Base-by-base conservation (phyloP, 2,329 filamentous ascomycete genomes). In the Pseudogymnoascus sp. region DNA sequence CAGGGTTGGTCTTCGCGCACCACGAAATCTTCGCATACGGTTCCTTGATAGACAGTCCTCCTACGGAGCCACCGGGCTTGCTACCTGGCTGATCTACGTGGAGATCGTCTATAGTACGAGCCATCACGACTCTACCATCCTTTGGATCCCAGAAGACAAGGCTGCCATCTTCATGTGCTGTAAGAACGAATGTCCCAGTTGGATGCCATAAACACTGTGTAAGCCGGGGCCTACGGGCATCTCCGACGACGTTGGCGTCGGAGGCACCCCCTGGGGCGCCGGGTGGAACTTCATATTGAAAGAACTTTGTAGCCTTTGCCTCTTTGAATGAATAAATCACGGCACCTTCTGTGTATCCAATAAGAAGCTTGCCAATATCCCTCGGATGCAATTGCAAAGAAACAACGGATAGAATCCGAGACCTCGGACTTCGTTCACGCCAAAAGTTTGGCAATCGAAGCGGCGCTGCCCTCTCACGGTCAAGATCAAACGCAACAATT, bases 291-390 rank as follows among this genome's bases (percentile, higher is more conserved):
- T 88, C 82, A 74, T 97, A 97, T 68, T 93, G 83, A 70, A 96
- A 92, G 76, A 86, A 96, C 67, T 89, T 88, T 56, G 87, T 78
- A 0, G 91, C 82, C 64, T 87, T 83, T 71, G 92, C 93, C 74
- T 96, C 89, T 77, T 99, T 97, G 80, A 99, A 96, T 2, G 91
- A 96, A 76, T 96, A 99, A 65, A 95, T 83, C 56, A 91, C 91
- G 5, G 90, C 92, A 13, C 95, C 95, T 68, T 93, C 86, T 0
- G 85, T 85, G 74, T 97, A 99, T n/a, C 89, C 93, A 64, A 99
- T 89, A 64, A 99, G 77, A 26, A 99, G 80, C 71, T 91, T 92
- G 4, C 95, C 95, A 67, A 97, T 90, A 73, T 99, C 95, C 69
- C 92, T 84, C 1, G 95, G 93, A 71, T 97, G 95, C 69, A 97